These are phyloP conservation scores for Russula foetens DNA, from an alignment of 768 basidiomycete species.

Conservation along the genomic window DNA sequence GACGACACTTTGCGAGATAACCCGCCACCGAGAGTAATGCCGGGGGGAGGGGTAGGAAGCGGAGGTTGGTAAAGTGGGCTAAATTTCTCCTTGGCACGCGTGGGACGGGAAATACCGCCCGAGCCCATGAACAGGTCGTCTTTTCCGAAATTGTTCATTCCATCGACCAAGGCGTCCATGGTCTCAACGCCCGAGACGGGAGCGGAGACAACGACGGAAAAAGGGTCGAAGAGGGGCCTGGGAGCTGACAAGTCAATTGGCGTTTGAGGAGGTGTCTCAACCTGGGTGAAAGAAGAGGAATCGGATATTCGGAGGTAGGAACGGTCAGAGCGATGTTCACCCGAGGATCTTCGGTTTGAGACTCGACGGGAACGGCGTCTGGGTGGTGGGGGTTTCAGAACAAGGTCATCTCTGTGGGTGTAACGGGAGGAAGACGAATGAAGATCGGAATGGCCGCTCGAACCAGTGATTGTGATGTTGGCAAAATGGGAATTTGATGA, in stretches of 20 bases:
- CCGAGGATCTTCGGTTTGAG: slow-evolving; percentile 6
- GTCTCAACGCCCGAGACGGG: slow-evolving; percentile 74
- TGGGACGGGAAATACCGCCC: slow-evolving; percentile 38
- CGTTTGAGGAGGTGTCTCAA: slow-evolving; percentile 66
- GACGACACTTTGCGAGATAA: slow-evolving; percentile 26
- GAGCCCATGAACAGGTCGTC: slow-evolving; percentile 43
- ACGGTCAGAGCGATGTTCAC: slow-evolving; percentile 6
- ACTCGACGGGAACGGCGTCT: slow-evolving; percentile 14
- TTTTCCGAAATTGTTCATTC: slow-evolving; percentile 66
- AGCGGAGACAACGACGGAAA: slow-evolving; percentile 62
- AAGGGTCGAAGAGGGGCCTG: slow-evolving; percentile 23
- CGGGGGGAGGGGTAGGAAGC: slow-evolving; percentile 76
- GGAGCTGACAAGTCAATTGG: slow-evolving; percentile 42
- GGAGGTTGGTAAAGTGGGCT: slow-evolving; percentile 80
- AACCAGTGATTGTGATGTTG: not conserved
- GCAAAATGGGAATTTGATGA: slow-evolving; percentile 16
- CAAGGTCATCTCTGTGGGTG: slow-evolving; percentile 4
- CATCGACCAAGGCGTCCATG: slow-evolving; percentile 84
- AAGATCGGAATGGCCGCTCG: slow-evolving; percentile 3
- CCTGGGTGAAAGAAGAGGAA: slow-evolving; percentile 54
- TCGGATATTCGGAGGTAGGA: slow-evolving; percentile 46
- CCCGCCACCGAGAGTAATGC: slow-evolving; percentile 52
- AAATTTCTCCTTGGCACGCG: slow-evolving; percentile 44
- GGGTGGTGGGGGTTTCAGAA: slow-evolving; percentile 2
- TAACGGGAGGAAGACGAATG: not conserved